These are phyloP conservation scores for Trichophyton rubrum DNA, from an alignment of 2,329 filamentous ascomycete genomes.

Conservation along the genomic window DNA sequence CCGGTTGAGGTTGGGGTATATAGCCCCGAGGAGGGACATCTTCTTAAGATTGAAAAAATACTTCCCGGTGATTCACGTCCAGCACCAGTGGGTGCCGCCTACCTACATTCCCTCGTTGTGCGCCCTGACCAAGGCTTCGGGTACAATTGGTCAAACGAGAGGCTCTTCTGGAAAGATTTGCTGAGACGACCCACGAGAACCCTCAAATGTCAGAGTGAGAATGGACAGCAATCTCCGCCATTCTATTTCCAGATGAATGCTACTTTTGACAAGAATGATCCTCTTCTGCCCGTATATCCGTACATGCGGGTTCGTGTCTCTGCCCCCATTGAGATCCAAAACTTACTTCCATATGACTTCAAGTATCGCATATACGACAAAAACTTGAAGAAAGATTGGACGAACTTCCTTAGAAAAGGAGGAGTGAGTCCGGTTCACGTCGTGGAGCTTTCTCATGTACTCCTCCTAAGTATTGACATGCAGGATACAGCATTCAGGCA, in stretches of 20 bases:
- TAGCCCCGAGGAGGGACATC: slow-evolving; percentile 70
- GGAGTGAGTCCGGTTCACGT: slow-evolving; percentile 96
- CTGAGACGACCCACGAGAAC: slow-evolving; percentile 74
- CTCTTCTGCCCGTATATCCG: slow-evolving; percentile 72
- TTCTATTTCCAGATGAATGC: slow-evolving; percentile 97
- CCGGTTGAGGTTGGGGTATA: slow-evolving; percentile 88
- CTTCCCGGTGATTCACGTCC: slow-evolving; percentile 80
- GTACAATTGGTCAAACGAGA: slow-evolving; percentile 85
- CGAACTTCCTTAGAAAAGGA: slow-evolving; percentile 91
- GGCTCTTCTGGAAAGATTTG: slow-evolving; percentile 84
- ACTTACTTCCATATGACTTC: slow-evolving; percentile 92
- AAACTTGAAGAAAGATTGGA: slow-evolving; percentile 97
- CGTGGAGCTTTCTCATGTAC: slow-evolving; percentile 83
- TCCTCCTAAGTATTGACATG: slow-evolving; percentile 89
- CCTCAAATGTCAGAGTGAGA: slow-evolving; percentile 76
- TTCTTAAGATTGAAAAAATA: slow-evolving; percentile 97
- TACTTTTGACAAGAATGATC: slow-evolving; percentile 69
- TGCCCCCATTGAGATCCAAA: slow-evolving; percentile 86
- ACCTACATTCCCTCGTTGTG: slow-evolving; percentile 73
- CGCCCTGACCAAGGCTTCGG: slow-evolving; percentile 93
- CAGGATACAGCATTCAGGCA: slow-evolving; percentile 90
- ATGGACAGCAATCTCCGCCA: slow-evolving; percentile 59
- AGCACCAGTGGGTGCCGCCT: slow-evolving; percentile 83
- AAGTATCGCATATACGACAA: slow-evolving; percentile 99
- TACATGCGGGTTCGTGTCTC: slow-evolving; percentile 90